phyloP scores from a whole-genome alignment of 768 basidiomycete species.

The Jaapia argillacea region DNA sequence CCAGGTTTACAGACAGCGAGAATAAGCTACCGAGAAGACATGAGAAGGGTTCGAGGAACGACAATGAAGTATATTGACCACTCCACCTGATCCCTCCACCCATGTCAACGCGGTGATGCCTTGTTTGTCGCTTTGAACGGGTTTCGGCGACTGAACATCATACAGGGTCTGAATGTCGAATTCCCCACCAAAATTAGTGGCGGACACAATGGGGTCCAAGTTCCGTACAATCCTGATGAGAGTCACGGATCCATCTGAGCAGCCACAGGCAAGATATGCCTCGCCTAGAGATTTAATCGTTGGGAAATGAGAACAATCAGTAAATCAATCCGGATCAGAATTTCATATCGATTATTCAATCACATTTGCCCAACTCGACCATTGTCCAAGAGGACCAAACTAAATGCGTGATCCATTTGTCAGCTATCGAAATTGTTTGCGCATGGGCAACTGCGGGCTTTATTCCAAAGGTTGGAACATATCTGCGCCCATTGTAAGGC shows the following conservation, averaged over 20 bases:
- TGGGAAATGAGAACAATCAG: too few relatives aligned
- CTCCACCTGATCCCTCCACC: conserved; percentile 35
- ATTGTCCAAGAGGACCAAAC: conserved; percentile 49
- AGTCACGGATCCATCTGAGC: conserved; percentile 49
- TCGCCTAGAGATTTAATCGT: too few relatives aligned
- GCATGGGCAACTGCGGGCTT: conserved; percentile 14
- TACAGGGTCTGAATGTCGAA: conserved; percentile 19
- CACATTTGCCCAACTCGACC: conserved; percentile 31
- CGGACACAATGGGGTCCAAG: conserved; percentile 18
- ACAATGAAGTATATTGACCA: conserved; percentile 11
- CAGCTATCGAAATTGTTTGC: conserved; percentile 30
- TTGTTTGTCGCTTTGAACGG: conserved; percentile 26
- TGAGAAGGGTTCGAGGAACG: too few relatives aligned
- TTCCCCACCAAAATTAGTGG: conserved; percentile 22
- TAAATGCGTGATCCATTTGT: conserved; percentile 57
- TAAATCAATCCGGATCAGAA: too few relatives aligned
- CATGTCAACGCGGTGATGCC: conserved; percentile 47
- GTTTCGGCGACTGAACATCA: conserved; percentile 5
- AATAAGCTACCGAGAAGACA: not conserved
- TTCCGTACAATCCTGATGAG: conserved; percentile 43
- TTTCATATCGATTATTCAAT: too few relatives aligned
- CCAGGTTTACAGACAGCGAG: conserved; percentile 33
- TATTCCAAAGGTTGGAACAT: too few relatives aligned
- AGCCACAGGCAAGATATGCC: conserved; percentile 47
- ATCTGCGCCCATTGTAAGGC: too few relatives aligned